Evolutionary conservation across 1,284 basidiomycete species (phyloP).

Genomic region (Trichosporon sp.): DNA sequence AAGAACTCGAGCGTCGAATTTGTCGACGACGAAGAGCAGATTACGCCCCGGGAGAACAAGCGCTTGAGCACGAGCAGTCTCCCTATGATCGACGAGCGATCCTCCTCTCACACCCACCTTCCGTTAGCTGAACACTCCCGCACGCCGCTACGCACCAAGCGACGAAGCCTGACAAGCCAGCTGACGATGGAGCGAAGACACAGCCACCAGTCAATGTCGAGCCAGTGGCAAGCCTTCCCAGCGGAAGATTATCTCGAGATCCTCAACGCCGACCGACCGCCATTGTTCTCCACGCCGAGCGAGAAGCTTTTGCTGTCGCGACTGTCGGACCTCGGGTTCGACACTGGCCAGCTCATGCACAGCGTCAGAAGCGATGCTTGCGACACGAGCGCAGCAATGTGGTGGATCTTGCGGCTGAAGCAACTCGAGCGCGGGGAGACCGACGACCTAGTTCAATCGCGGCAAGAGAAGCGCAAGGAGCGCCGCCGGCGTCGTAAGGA

Average conservation of each 20-base stretch:
- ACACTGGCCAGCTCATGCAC: constrained; percentile 90
- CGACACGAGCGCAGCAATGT: constrained; percentile 82
- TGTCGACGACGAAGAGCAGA: constrained; percentile 41
- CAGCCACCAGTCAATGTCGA: constrained; percentile 40
- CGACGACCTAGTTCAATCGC: constrained; percentile 36
- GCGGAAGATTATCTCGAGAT: constrained; percentile 63
- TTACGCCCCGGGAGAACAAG: constrained; percentile 16
- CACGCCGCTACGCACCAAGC: constrained; percentile 89
- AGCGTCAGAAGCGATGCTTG: constrained; percentile 88
- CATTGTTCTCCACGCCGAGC: constrained; percentile 75
- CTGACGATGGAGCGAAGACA: constrained; percentile 50
- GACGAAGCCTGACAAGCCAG: constrained; percentile 83
- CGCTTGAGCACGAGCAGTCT: constrained; percentile 48
- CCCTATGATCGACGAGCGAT: constrained; percentile 31
- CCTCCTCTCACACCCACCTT: constrained; percentile 23
- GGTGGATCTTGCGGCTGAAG: constrained; percentile 92
- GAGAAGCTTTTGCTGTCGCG: constrained; percentile 76
- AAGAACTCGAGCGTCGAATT: constrained; percentile 26
- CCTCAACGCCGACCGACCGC: constrained; percentile 64
- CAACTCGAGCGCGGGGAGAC: constrained; percentile 51
- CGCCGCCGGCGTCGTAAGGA: constrained; percentile 27
- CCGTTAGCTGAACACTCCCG: constrained; percentile 56
- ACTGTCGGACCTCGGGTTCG: constrained; percentile 75
- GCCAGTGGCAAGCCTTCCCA: constrained; percentile 35
- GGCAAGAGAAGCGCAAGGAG: constrained; percentile 26